Evolutionary conservation across 2,329 filamentous ascomycete genomes (phyloP).

Genomic region (Coleophoma cylindrospora): DNA sequence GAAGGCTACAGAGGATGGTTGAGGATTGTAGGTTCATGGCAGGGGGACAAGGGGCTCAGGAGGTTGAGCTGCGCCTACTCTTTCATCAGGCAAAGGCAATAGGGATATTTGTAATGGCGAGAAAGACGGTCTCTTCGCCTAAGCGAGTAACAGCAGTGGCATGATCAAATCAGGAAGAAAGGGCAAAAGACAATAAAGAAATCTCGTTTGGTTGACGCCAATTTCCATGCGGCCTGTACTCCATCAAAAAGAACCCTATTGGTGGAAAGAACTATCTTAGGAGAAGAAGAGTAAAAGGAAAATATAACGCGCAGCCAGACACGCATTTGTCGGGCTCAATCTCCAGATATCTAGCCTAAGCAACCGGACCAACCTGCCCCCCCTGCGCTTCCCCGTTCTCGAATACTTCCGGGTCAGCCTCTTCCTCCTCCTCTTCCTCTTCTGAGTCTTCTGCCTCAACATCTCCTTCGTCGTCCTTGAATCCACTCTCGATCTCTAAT

Average conservation of each 20-base stretch:
- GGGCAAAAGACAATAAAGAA: neutral
- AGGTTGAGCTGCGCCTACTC: too few relatives aligned
- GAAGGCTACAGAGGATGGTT: too few relatives aligned
- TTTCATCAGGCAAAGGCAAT: too few relatives aligned
- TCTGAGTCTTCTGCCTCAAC: constrained; percentile 55
- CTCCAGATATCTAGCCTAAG: neutral
- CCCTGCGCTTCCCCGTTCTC: constrained; percentile 17
- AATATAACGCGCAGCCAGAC: neutral
- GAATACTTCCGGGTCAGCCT: constrained; percentile 18
- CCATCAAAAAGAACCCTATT: neutral
- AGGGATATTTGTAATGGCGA: too few relatives aligned
- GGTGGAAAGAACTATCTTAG: neutral
- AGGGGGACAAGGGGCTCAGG: too few relatives aligned
- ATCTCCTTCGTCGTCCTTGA: constrained; percentile 62
- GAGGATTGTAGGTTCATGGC: too few relatives aligned
- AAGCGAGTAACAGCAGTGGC: too few relatives aligned
- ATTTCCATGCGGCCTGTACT: neutral
- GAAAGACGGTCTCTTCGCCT: too few relatives aligned
- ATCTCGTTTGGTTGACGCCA: neutral
- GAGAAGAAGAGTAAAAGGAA: neutral
- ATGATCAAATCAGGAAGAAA: neutral
- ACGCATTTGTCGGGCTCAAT: neutral
- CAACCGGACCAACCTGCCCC: constrained; percentile 1
- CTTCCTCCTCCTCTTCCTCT: constrained; percentile 37
- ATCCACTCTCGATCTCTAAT: constrained; percentile 73